Evolutionary conservation across 2,329 filamentous ascomycete species (phyloP).

Genomic region (Fusarium brachygibbosum): DNA sequence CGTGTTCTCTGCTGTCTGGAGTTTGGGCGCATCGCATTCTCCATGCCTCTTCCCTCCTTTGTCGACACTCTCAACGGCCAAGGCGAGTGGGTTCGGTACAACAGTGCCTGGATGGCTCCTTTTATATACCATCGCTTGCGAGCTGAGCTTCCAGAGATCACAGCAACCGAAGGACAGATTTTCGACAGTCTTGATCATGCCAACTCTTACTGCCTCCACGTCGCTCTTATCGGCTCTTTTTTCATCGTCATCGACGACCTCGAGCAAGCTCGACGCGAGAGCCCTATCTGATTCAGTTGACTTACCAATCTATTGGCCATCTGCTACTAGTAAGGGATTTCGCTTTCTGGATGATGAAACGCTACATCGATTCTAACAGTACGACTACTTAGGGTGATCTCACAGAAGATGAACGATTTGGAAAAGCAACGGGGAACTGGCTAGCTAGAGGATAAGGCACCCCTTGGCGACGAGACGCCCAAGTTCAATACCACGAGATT

Average conservation of each 20-base stretch:
- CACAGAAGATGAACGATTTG: not conserved
- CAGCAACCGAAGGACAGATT: not conserved
- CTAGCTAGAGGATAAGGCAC: not conserved
- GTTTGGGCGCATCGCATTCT: not conserved
- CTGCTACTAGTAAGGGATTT: not conserved
- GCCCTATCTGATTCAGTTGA: not conserved
- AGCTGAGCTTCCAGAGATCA: too few relatives aligned
- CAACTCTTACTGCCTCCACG: not conserved
- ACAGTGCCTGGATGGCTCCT: not conserved
- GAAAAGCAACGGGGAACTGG: not conserved
- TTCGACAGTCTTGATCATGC: not conserved
- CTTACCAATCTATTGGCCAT: not conserved
- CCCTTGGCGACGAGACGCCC: not conserved
- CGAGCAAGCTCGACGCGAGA: too few relatives aligned
- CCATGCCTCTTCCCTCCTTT: not conserved
- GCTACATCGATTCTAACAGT: not conserved
- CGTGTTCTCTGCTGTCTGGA: not conserved
- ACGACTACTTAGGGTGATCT: not conserved
- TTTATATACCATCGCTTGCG: not conserved
- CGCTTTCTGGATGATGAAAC: fast-evolving
- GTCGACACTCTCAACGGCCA: not conserved
- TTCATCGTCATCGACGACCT: not conserved
- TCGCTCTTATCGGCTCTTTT: not conserved
- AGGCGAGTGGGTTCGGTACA: not conserved
- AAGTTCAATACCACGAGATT: not conserved